Evolutionary conservation across 257 asterid genomes (phyloP).

Genomic region (Fraxinus excelsior): DNA sequence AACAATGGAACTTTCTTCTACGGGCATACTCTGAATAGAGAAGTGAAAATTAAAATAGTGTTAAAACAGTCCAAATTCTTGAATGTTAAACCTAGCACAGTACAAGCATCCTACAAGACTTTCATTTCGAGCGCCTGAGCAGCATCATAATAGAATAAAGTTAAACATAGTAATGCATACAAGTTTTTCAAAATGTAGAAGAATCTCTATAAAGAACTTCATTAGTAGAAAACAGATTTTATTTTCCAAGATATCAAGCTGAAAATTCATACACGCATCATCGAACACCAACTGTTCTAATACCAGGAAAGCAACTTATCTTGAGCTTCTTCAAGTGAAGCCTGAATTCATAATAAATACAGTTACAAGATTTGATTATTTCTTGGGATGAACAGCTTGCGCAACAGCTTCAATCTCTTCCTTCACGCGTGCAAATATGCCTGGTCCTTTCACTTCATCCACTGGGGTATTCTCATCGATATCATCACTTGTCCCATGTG

Average conservation of each 20-base stretch:
- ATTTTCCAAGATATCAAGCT: background rate
- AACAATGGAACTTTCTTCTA: too few species aligned
- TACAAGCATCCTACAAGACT: background rate
- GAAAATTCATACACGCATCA: background rate
- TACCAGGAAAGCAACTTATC: constrained; percentile 1
- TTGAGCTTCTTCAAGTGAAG: background rate
- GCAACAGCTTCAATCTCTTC: constrained; percentile 91
- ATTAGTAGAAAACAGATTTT: too few species aligned
- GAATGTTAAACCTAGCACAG: background rate
- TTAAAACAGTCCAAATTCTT: background rate
- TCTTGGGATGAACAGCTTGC: constrained; percentile 54
- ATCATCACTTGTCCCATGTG: constrained; percentile 76
- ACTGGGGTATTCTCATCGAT: constrained; percentile 62
- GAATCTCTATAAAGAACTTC: background rate
- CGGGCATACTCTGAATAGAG: too few species aligned
- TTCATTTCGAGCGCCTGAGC: background rate
- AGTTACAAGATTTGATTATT: constrained; percentile 29
- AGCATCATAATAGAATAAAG: background rate
- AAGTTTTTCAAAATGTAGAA: background rate
- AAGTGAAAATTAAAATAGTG: background rate
- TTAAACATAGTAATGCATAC: background rate
- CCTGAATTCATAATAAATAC: background rate
- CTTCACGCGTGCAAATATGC: constrained; percentile 65
- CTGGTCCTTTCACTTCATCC: constrained; percentile 77
- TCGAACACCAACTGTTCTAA: background rate